A percentile compares a stretch with the other conserved stretches of the same genome.
phyloP scores from a whole-genome alignment of 1,139 yeast species.

The Suhomyces chickasaworum region DNA sequence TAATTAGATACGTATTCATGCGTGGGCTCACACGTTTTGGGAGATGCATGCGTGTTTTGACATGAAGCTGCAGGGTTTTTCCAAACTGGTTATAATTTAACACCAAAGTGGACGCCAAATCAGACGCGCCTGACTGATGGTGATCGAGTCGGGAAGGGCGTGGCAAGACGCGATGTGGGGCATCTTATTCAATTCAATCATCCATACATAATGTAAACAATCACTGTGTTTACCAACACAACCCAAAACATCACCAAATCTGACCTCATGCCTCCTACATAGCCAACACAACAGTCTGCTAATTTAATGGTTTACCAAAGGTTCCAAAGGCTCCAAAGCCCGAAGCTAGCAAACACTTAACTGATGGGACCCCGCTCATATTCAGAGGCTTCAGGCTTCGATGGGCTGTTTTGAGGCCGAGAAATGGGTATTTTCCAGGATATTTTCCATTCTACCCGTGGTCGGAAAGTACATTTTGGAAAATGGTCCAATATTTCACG shows the following conservation, averaged over 20 bases:
- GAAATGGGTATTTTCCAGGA: neutral
- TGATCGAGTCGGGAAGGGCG: neutral
- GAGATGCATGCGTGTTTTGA: slow-evolving; percentile 2
- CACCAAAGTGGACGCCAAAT: neutral
- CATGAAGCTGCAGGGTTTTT: neutral
- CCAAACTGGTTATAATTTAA: neutral
- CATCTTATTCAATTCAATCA: neutral
- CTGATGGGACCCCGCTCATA: no score
- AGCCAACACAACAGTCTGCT: no score
- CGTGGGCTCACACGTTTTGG: neutral
- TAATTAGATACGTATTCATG: slow-evolving; percentile 2
- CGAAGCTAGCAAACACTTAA: no score
- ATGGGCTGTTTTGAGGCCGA: neutral
- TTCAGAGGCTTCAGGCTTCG: no score
- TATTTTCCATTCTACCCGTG: neutral
- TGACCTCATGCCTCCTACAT: no score
- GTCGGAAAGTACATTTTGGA: neutral
- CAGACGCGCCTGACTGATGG: neutral
- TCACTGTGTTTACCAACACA: no score
- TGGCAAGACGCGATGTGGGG: neutral
- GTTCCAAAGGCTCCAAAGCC: no score
- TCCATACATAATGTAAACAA: neutral
- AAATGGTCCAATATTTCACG: neutral
- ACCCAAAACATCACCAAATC: no score
- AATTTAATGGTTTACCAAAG: no score